These are phyloP conservation scores for Priceomyces castillae DNA, from an alignment of 805 yeast species.

Conservation along the genomic window DNA sequence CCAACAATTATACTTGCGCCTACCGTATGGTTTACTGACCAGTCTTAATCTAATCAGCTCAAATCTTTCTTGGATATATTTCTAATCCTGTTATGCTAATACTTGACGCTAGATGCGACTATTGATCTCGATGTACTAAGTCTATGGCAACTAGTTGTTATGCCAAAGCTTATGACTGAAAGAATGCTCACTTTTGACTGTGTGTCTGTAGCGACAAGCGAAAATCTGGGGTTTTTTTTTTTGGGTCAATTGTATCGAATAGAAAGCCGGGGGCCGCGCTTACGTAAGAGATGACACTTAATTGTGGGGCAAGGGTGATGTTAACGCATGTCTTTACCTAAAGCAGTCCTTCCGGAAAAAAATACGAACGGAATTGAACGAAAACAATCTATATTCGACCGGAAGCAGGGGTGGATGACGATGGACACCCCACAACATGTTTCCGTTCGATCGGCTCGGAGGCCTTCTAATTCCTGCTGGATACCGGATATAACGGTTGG, in stretches of 20 bases:
- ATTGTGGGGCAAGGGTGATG: slow-evolving; percentile 1
- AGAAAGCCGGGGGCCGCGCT: not conserved
- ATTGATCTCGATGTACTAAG: not conserved
- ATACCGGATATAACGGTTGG: too few species aligned
- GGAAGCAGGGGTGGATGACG: too few species aligned
- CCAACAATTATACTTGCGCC: not conserved
- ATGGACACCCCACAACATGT: too few species aligned
- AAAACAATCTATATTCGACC: too few species aligned
- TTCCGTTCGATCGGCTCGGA: too few species aligned
- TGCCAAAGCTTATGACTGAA: not conserved
- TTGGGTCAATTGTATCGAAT: not conserved
- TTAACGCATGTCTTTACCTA: not conserved
- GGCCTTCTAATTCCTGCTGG: too few species aligned
- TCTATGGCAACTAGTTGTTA: not conserved
- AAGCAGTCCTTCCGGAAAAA: not conserved
- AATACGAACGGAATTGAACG: too few species aligned
- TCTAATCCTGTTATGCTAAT: not conserved
- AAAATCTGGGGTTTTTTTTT: slow-evolving; percentile 3
- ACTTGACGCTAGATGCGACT: not conserved
- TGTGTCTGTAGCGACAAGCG: not conserved
- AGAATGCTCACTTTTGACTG: not conserved
- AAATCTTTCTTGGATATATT: not conserved
- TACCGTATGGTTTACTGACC: not conserved
- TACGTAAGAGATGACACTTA: not conserved
- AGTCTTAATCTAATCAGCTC: not conserved